phyloP scores from a whole-genome alignment of 805 yeast genomes.

The Candida silvatica region DNA sequence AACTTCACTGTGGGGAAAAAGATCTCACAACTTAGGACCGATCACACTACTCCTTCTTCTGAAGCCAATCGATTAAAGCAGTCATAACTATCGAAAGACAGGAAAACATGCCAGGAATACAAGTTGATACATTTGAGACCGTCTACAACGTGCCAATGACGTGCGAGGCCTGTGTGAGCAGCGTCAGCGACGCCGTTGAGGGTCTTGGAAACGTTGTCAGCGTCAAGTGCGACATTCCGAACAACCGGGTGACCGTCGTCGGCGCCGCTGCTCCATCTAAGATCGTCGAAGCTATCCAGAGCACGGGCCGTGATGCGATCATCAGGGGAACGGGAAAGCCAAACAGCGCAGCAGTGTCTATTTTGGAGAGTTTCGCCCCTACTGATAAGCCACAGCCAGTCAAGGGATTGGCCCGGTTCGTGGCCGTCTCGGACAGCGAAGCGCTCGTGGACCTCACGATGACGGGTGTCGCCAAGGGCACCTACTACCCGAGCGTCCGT shows the following conservation, averaged over 20 bases:
- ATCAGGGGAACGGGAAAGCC: conserved; percentile 86
- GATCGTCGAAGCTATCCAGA: conserved; percentile 59
- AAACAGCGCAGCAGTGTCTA: conserved; percentile 86
- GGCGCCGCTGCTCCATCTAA: conserved; percentile 73
- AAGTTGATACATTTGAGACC: conserved; percentile 29
- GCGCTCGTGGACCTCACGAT: conserved; percentile 69
- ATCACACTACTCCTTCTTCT: too few relatives aligned
- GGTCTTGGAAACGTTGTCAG: conserved; percentile 40
- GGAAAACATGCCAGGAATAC: background rate
- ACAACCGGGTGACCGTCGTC: conserved; percentile 55
- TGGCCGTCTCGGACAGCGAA: conserved; percentile 47
- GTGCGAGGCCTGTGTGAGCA: conserved; percentile 63
- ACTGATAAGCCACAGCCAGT: conserved; percentile 48
- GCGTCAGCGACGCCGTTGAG: conserved; percentile 46
- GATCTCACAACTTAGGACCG: too few relatives aligned
- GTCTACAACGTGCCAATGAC: conserved; percentile 83
- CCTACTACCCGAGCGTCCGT: conserved; percentile 62
- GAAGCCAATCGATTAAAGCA: too few relatives aligned
- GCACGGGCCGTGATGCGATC: conserved; percentile 80
- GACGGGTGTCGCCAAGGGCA: conserved; percentile 59
- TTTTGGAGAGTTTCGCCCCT: conserved; percentile 62
- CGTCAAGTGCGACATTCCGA: conserved; percentile 46
- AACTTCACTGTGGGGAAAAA: too few relatives aligned
- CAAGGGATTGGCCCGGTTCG: conserved; percentile 81
- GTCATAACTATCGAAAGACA: too few relatives aligned